phyloP scores from a whole-genome alignment of 768 basidiomycete species.

The Hygrocybe punicea region DNA sequence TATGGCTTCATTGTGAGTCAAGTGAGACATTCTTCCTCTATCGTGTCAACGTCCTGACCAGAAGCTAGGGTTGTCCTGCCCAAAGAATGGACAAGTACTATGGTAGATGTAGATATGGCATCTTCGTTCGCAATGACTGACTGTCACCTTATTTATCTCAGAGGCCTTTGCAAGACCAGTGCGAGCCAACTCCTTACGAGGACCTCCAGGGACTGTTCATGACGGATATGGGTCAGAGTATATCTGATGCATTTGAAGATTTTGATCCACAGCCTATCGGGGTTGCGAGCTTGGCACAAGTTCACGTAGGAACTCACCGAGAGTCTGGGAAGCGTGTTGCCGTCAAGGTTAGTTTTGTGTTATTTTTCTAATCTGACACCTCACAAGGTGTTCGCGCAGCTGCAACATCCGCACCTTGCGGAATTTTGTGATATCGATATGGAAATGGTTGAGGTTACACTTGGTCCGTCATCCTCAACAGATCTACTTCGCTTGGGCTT shows the following conservation, averaged over 20 bases:
- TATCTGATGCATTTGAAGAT: slow-evolving; percentile 75
- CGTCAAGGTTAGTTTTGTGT: slow-evolving; percentile 59
- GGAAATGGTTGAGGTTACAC: slow-evolving; percentile 73
- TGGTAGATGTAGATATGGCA: slow-evolving; percentile 5
- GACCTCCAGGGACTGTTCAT: slow-evolving; percentile 74
- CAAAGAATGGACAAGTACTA: slow-evolving; percentile 45
- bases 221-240: slow-evolving; percentile 69
- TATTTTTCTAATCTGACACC: neutral
- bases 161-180: slow-evolving; percentile 80
- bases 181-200: slow-evolving; percentile 81
- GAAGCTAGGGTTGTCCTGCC: slow-evolving; percentile 42
- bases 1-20: slow-evolving; percentile 58
- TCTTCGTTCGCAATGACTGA: neutral
- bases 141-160: neutral
- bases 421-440: slow-evolving; percentile 93
- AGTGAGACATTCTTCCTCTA: neutral
- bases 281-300: slow-evolving; percentile 94
- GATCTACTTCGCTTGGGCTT: neutral
- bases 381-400: slow-evolving; percentile 32
- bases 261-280: slow-evolving; percentile 89
- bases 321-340: slow-evolving; percentile 75
- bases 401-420: slow-evolving; percentile 90
- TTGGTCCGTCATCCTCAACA: slow-evolving; percentile 43
- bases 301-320: slow-evolving; percentile 77
- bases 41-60: neutral